phyloP scores from a whole-genome alignment of 2,329 filamentous ascomycete genomes.

The Penicillium sp. region DNA sequence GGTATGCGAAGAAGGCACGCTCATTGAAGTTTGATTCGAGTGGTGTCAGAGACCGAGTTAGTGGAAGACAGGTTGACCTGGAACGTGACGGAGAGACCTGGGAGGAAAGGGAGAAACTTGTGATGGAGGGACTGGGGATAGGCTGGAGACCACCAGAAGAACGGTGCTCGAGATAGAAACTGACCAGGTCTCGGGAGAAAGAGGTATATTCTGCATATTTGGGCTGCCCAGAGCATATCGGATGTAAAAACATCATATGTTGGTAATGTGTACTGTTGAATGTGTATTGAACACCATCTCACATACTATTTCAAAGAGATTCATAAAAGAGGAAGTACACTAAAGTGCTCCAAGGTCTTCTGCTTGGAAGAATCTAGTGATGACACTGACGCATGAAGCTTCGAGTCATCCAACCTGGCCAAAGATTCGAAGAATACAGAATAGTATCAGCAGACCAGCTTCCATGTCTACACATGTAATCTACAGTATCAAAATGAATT shows the following conservation, averaged over 20 bases:
- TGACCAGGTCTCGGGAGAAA: background rate
- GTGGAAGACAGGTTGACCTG: constrained; percentile 69
- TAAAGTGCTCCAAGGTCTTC: too few relatives aligned
- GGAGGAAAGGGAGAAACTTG: constrained; percentile 71
- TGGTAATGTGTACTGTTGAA: background rate
- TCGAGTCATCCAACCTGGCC: too few relatives aligned
- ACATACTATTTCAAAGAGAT: background rate
- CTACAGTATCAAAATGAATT: background rate
- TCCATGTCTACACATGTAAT: background rate
- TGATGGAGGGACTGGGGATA: constrained; percentile 75
- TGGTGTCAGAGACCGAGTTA: constrained; percentile 66
- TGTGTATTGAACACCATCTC: too few relatives aligned
- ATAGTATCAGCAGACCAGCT: background rate
- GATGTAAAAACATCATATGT: background rate
- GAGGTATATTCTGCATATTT: too few relatives aligned
- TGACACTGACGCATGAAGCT: too few relatives aligned
- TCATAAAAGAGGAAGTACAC: background rate
- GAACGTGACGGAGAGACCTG: constrained; percentile 55
- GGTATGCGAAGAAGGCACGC: constrained; percentile 71
- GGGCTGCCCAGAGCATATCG: background rate
- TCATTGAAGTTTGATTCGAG: constrained; percentile 88
- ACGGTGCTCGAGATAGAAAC: constrained; percentile 59
- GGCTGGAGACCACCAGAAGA: constrained; percentile 64
- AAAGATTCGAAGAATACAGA: too few relatives aligned
- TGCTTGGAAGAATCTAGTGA: too few relatives aligned